Base-by-base conservation (phyloP, 2,329 filamentous ascomycete genomes). In the Sporothrix euskadiensis region DNA sequence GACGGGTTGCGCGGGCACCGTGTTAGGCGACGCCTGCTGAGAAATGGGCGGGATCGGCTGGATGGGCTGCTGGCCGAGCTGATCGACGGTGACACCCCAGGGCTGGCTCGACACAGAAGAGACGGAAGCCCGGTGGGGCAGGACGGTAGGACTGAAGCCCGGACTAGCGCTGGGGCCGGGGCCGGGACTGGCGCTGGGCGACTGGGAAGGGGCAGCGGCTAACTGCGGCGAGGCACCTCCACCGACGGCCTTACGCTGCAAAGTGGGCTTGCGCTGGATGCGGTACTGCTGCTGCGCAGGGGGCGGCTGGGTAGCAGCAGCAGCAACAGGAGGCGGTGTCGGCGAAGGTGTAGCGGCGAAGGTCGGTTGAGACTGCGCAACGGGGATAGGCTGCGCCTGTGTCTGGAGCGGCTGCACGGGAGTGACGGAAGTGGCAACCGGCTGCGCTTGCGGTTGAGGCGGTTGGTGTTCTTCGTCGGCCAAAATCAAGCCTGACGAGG, bases 401-500 rank as follows among this genome's bases (percentile, higher is more conserved):
- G 12, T 12, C 26, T 22, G 65, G 3, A 66, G 30, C 54, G 59
- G 6, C 47, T 74, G 73, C 4, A 56, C 9, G 47, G 57, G 57
- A 35, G 44, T 2, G 26, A 26, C 26, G 26, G 26, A 26, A 26
- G 26, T 26, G 26, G 26, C 41, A 1, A 41, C 30, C 1, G 10
- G 49, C 6, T 35, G 61, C 16, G 32, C 44, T 16, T 47, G 69
- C 39, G 68, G 16, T 10, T 66, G 57, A 14, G 35, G 70, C n/a
- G 49, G 35, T 30, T 41, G 71, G 39, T 44, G 56, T 41, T 44
- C 32, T 22, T 74, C 73, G 9, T 63, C 73, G 19, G 78, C 80
- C 16, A 80, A 78, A 59, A 79, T 78, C 9, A 81, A 75, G 19
- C 80, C 77, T 0, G 80, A 79, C 0, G 79, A 80, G 1, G 79